phyloP scores from a whole-genome alignment of 306 rosid genomes.

The Cicer arietinum region DNA sequence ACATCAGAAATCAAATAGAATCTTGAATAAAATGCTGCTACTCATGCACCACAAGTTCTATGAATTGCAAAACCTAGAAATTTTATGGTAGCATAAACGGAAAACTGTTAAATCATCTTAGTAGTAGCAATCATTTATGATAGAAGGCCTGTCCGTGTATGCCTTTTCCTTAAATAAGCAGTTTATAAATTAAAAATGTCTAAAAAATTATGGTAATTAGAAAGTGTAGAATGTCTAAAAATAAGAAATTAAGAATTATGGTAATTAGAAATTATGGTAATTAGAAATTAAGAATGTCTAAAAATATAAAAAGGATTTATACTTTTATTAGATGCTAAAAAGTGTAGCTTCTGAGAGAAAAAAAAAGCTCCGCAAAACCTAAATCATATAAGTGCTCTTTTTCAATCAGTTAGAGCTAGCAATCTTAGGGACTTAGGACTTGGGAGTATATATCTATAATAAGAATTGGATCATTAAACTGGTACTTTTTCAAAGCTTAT shows the following conservation, averaged over 20 bases:
- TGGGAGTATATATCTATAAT: constrained; percentile 11
- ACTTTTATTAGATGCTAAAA: constrained; percentile 3
- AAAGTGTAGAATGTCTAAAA: neutral
- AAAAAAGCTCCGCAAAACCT: neutral
- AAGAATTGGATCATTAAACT: constrained; percentile 5
- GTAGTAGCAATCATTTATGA: neutral
- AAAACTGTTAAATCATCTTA: constrained; percentile 7
- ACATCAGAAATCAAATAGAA: constrained; percentile 49
- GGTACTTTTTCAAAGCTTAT: neutral
- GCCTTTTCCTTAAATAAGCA: neutral
- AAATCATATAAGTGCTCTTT: constrained; percentile 23
- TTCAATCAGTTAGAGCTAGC: constrained; percentile 22
- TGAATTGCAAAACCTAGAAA: constrained; percentile 3
- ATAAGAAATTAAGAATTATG: neutral
- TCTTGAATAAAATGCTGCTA: constrained; percentile 38
- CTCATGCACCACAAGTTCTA: constrained; percentile 31
- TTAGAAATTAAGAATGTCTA: neutral
- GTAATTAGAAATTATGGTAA: neutral
- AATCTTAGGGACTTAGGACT: neutral
- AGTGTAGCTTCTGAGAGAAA: neutral
- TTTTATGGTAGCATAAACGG: constrained; percentile 5
- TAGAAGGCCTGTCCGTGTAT: neutral
- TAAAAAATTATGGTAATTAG: neutral
- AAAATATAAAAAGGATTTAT: neutral
- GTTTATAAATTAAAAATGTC: neutral